Base-by-base conservation (phyloP, 495 filamentous ascomycete species). In the Neurospora intermedia region DNA sequence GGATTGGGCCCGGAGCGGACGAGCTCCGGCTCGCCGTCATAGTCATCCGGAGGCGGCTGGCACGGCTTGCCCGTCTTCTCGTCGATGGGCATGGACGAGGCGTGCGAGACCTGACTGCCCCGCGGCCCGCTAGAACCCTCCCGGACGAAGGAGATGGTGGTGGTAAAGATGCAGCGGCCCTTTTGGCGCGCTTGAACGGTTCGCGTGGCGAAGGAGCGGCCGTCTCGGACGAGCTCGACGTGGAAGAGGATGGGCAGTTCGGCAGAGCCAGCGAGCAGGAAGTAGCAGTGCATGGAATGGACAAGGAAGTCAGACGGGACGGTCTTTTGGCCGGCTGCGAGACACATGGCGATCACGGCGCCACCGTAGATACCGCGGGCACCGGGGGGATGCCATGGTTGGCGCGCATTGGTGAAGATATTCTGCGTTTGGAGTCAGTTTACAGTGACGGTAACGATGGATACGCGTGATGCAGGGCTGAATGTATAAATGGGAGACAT, bases 251-350 rank as follows among this genome's bases (percentile, higher is more conserved):
- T 92, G 6, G 96, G 95, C 43, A 96, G 89, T 48, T 91, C 88
- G 9, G 89, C 84, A 79, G 94, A 90, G 40, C 95, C 96, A 13
- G 93, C 94, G 2, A 98, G 90, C 45, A 99, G 90, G 84, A 99
- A 99, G 86, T 97, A 99, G 87, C 95, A 98, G 86, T 99, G 96
- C 93, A 97, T 97, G 82, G 89, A 92, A 84, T 99, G 95, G 66
- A 94, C 87, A 74, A 90, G 86, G 84, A 97, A 97, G 80, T 92
- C 85, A 31, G 83, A 77, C 2, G 91, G 90, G 20, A 99, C 91
- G 69, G 96, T 99, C 71, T 87, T 86, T 83, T 96, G 94, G 13
- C 94, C 96, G 18, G 96, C 94, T 69, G 90, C 87, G 40, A 99
- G 88, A 76, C 88, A 94, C 86, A 98, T 95, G 74, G 96, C 94